Base-by-base conservation (phyloP, 768 basidiomycete genomes). In the Tulasnella calospora region DNA sequence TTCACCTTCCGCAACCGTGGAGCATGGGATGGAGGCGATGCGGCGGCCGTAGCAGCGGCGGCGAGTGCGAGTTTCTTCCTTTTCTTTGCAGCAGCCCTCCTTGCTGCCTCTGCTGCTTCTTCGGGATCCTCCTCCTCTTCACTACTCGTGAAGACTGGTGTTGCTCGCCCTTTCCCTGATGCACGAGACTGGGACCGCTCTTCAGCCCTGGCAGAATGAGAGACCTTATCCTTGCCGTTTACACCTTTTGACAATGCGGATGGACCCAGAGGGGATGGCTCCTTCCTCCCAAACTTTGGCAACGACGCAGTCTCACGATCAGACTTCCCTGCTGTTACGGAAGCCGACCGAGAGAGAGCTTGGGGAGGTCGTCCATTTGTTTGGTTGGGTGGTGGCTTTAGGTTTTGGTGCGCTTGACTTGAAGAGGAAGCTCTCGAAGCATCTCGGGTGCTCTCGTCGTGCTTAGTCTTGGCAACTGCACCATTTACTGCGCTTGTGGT, bases 51-150 rank as follows among this genome's bases (percentile, higher is more conserved):
- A 21, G 21, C 40, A 30, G 70, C 36, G 21, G 71, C 71, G 33
- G 30, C n/a, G 30, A 27, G 74, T 36, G 74, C 38, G 21, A 40
- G 74, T n/a, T 75, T 47, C 74, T 75, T 47, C 74, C 30, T 61
- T 38, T 40, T 41, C 46, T 38, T 47, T 55, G 30, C 21, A 2
- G 74, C 74, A 17, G 35, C 46, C 13, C 30, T 23, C 35, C 41
- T 78, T 23, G 67, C 70, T 21, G 23, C 21, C 47, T 46, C 27
- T 40, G 40, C 44, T 30, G 38, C 46, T 15, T 21, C 35, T 7
- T 73, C 41, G 47, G 38, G 70, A 38, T 57, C 67, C 44, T 71
- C 77, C 71, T 78, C 77, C 46, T 78, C 77, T 40, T 71, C 77
- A 21, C 40, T 47, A 17, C 40, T 73, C n/a, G 71, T 73, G 71